A percentile compares a stretch with the other conserved stretches of the same genome.
phyloP scores from a whole-genome alignment of 176 grass and related monocot genomes.

The Chrysopogon serrulatus region DNA sequence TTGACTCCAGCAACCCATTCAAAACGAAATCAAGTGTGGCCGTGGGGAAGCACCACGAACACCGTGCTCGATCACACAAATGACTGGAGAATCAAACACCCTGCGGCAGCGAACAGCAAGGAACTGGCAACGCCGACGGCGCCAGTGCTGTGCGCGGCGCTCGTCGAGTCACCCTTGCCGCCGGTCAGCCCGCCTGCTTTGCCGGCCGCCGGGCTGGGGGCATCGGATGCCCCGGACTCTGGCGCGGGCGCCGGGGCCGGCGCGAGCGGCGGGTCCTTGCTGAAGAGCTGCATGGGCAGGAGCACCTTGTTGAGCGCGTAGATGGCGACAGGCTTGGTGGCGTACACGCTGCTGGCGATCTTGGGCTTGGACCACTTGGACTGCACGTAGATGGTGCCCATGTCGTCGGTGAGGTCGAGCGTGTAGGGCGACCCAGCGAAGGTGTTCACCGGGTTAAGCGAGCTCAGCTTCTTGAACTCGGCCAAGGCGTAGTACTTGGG shows the following conservation, averaged over 20 bases:
- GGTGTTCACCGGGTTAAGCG: conserved; percentile 73
- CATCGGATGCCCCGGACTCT: conserved; percentile 51
- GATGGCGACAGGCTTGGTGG: conserved; percentile 65
- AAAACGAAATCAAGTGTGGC: conserved; percentile 27
- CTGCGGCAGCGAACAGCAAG: conserved; percentile 22
- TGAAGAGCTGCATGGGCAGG: conserved; percentile 78
- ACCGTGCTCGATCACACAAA: conserved; percentile 1
- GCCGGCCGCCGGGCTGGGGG: conserved; percentile 29
- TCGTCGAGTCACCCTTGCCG: conserved; percentile 25
- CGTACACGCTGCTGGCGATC: conserved; percentile 80
- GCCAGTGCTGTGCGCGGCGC: neutral
- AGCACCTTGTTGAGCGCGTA: conserved; percentile 80
- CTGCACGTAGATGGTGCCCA: conserved; percentile 56
- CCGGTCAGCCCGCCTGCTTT: conserved; percentile 1
- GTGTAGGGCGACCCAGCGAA: conserved; percentile 73
- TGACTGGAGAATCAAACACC: conserved; percentile 29
- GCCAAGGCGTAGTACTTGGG: conserved; percentile 74
- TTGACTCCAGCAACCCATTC: conserved; percentile 32
- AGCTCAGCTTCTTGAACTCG: conserved; percentile 75
- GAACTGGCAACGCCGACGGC: neutral
- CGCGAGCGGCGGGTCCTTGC: conserved; percentile 70
- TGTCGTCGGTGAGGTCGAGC: conserved; percentile 71
- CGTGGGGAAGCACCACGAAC: conserved; percentile 14
- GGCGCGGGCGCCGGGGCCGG: conserved; percentile 60
- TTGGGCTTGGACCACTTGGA: conserved; percentile 80